Evolutionary conservation across 2,329 filamentous ascomycete genomes (phyloP).

Genomic region (Sphaerulina vaccinii): DNA sequence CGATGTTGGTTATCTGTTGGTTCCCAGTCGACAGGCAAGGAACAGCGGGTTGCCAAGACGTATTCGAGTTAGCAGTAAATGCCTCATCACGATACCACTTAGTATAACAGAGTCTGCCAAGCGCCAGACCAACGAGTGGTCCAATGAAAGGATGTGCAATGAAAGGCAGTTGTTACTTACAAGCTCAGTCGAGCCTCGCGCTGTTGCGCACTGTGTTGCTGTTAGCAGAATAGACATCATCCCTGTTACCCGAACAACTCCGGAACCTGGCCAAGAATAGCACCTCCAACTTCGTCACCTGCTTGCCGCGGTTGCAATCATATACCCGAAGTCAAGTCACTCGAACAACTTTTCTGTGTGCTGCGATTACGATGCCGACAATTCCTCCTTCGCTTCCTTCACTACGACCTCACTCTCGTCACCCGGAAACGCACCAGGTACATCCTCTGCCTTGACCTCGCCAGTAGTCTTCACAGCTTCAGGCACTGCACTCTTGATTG

Average conservation of each 20-base stretch:
- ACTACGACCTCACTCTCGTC: slow-evolving; percentile 38
- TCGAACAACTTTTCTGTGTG: neutral
- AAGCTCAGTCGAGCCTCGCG: neutral
- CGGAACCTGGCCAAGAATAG: neutral
- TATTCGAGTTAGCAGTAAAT: neutral
- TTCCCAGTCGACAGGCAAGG: neutral
- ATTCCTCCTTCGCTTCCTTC: slow-evolving; percentile 32
- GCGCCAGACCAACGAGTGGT: too few relatives aligned
- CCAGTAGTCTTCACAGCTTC: slow-evolving; percentile 21
- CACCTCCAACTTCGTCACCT: neutral
- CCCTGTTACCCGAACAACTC: neutral
- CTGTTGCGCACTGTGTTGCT: slow-evolving; percentile 3
- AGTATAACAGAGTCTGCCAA: neutral
- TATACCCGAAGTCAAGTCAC: neutral
- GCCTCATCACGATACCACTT: too few relatives aligned
- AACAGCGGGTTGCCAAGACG: neutral
- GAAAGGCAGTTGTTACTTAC: neutral
- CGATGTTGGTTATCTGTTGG: neutral
- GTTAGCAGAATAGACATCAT: neutral
- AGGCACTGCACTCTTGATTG: slow-evolving; percentile 16
- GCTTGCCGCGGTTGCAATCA: neutral
- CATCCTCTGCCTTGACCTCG: slow-evolving; percentile 29
- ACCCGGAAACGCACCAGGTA: slow-evolving; percentile 34
- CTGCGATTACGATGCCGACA: neutral
- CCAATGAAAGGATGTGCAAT: neutral